Evolutionary conservation across 192 early-diverging fungal genomes (phyloP).

Genomic region (Funneliformis mosseae): DNA sequence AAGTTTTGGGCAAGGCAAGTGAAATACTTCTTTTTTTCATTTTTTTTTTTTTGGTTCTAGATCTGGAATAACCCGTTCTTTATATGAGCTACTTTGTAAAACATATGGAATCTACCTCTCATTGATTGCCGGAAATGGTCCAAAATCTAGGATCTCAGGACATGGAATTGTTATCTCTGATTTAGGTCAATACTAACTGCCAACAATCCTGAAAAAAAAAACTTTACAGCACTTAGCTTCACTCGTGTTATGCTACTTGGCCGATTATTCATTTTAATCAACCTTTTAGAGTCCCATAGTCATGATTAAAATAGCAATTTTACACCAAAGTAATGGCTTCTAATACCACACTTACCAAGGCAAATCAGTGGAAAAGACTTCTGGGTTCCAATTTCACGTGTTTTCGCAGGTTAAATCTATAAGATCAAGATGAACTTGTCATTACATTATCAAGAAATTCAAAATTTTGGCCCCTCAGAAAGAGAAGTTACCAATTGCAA

Average conservation of each 20-base stretch:
- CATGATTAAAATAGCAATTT: no score
- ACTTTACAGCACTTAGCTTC: background rate
- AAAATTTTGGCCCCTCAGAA: background rate
- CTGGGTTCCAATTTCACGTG: background rate
- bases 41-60: no score
- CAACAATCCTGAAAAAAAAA: background rate
- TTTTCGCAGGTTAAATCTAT: background rate
- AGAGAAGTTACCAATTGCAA: background rate
- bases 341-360: no score
- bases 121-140: background rate
- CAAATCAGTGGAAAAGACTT: background rate
- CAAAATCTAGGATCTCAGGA: background rate
- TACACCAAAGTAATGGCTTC: no score
- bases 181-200: background rate
- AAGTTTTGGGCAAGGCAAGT: background rate
- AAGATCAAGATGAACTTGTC: background rate
- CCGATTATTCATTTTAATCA: background rate
- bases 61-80: no score
- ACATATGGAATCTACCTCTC: no score
- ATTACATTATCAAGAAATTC: background rate
- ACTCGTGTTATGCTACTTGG: background rate
- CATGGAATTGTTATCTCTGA: background rate
- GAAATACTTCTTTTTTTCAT: background rate
- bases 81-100: no score
- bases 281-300: no score